These are phyloP conservation scores for Nitzschia palea DNA, from an alignment of 108 stramenopile species.

Conservation along the genomic window DNA sequence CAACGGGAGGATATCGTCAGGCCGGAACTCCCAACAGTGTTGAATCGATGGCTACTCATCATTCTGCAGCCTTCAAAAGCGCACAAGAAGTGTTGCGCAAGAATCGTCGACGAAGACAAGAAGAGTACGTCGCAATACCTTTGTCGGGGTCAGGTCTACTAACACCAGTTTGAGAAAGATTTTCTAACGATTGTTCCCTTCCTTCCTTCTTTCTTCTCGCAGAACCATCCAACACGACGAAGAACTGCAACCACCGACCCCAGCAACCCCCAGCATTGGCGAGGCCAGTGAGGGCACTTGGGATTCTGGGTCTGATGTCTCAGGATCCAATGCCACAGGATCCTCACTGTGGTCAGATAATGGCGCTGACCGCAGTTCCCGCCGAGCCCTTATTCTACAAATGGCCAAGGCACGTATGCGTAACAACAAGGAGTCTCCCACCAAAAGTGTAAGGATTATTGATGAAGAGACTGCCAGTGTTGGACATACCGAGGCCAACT, in stretches of 20 bases:
- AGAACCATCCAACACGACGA: constrained; percentile 6
- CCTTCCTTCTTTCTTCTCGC: not conserved
- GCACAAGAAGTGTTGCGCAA: constrained; percentile 53
- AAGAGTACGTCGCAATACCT: constrained; percentile 33
- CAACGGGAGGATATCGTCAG: not conserved
- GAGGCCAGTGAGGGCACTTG: constrained; percentile 12
- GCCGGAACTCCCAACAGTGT: constrained; percentile 8
- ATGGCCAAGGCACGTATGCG: constrained; percentile 90
- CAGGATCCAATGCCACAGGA: constrained; percentile 59
- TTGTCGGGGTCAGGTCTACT: too few species aligned
- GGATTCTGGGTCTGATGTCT: constrained; percentile 47
- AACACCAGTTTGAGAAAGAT: too few species aligned
- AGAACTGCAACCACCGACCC: too few species aligned
- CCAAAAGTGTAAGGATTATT: constrained; percentile 1
- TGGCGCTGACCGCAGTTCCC: constrained; percentile 48
- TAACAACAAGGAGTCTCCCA: constrained; percentile 35
- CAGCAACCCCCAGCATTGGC: not conserved
- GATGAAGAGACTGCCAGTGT: constrained; percentile 25
- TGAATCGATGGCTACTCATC: constrained; percentile 9
- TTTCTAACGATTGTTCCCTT: too few species aligned
- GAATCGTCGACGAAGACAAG: constrained; percentile 42
- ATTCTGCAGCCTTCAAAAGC: constrained; percentile 47
- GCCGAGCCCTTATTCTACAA: constrained; percentile 81
- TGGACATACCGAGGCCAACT: constrained; percentile 12
- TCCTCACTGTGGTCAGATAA: constrained; percentile 57